These are phyloP conservation scores for Eucommia ulmoides DNA, from an alignment of 257 asterid species.

Conservation along the genomic window DNA sequence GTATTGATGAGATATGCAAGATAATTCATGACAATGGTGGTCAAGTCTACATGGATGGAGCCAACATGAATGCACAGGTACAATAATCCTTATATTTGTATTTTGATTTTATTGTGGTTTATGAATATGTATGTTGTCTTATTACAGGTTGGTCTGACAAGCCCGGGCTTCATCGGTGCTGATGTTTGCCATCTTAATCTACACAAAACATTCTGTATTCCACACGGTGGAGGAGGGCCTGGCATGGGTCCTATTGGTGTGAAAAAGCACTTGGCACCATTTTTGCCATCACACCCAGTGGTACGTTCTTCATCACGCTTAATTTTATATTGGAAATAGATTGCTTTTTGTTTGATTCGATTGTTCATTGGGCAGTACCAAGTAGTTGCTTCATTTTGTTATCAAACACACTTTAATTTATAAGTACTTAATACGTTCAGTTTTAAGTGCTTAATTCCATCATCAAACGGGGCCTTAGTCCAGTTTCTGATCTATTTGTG, in stretches of 20 bases:
- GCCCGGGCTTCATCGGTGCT: constrained; percentile 95
- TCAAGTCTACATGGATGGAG: constrained; percentile 99
- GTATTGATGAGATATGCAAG: constrained; percentile 90
- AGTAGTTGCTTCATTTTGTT: too few relatives aligned
- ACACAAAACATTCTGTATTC: constrained; percentile 95
- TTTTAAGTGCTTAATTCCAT: too few relatives aligned
- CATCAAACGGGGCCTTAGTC: too few relatives aligned
- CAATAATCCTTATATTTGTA: too few relatives aligned
- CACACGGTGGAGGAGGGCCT: constrained; percentile 99
- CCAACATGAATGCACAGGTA: constrained; percentile 99
- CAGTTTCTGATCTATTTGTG: constrained; percentile 5
- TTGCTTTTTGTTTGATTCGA: neutral
- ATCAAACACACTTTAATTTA: too few relatives aligned
- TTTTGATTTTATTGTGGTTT: too few relatives aligned
- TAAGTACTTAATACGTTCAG: too few relatives aligned
- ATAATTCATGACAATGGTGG: constrained; percentile 96
- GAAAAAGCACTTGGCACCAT: constrained; percentile 88
- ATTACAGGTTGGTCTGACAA: constrained; percentile 83
- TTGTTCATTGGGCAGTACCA: too few relatives aligned
- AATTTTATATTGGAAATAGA: neutral
- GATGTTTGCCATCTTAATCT: constrained; percentile 99
- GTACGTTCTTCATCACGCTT: constrained; percentile 25
- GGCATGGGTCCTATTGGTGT: constrained; percentile 99
- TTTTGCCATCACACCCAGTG: constrained; percentile 94
- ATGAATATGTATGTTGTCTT: neutral